These are phyloP conservation scores for Paratinospora sagittata DNA, from an alignment of 164 flowering plant species.

Conservation along the genomic window DNA sequence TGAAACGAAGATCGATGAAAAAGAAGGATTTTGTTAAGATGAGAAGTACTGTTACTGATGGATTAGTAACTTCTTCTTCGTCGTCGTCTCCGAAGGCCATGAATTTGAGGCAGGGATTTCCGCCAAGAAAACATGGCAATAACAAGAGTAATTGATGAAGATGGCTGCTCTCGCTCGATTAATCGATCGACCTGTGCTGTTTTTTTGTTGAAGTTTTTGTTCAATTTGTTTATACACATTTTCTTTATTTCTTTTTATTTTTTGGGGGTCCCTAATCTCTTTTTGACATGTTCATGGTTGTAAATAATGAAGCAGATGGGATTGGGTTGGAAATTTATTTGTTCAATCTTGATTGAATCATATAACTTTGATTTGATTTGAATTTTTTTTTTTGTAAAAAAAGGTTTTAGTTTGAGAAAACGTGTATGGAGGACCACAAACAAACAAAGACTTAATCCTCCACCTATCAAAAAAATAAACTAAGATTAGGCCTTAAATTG, in stretches of 20 bases:
- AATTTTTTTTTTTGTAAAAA: not conserved
- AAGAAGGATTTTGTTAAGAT: constrained; percentile 12
- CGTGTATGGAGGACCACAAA: not conserved
- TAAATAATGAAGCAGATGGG: not conserved
- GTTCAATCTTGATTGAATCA: not conserved
- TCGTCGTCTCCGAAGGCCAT: constrained; percentile 6
- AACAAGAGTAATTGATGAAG: constrained; percentile 3
- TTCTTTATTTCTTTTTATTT: constrained; percentile 1
- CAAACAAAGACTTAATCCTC: not conserved
- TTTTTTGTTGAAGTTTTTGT: not conserved
- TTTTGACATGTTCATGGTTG: constrained; percentile 8
- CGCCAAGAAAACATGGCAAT: not conserved
- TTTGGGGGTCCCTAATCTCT: not conserved
- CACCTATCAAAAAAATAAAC: too few species aligned
- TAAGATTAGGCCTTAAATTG: too few species aligned
- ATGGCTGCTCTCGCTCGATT: not conserved
- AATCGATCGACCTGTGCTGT: not conserved
- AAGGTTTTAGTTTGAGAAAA: not conserved
- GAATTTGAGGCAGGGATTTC: not conserved
- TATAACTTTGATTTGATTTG: not conserved
- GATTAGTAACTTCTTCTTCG: too few species aligned
- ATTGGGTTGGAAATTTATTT: not conserved
- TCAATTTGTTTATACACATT: not conserved
- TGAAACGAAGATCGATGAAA: constrained; percentile 22
- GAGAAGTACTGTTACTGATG: not conserved